Base-by-base conservation (phyloP, 2,329 filamentous ascomycete genomes). In the Pseudogymnoascus sp. region DNA sequence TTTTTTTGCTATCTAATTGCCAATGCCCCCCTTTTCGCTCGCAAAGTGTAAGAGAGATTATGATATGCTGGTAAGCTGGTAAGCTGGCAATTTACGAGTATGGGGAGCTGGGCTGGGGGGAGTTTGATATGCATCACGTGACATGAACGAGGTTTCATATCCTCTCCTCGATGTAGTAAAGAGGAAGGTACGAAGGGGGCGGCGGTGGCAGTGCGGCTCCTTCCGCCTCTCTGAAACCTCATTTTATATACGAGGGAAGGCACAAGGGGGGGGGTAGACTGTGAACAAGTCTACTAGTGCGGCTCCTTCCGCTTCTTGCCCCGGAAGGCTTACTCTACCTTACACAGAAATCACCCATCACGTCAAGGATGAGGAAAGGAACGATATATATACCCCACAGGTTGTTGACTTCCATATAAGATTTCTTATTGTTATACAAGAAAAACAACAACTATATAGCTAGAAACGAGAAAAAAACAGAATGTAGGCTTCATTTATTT, bases 401-500 rank as follows among this genome's bases (percentile, higher is more conserved):
- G 18, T 18, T 18, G 18, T 18, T 50, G 43, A 30, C 22, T 50
- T 50, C 14, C 7, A 50, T 30, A 50, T 50, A 20, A 14, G 25
- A 50, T 50, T 50, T 28, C 18, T 25, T 2, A 25, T 8, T 50
- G 7, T 33, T 33, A 33, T 18, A 50, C 22, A 50, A 8, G 30
- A 30, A 50, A 12, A 18, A 18, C 18, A 41, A 28, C 18, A 1
- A 1, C 18, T 18, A 50, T 30, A 50, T 50, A 50, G 43, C 43
- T 50, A 50, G 25, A 50, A 50, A 22, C 22, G 16, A 50, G 2
- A 37, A 37, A 50, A 8, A 37, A 37, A 50, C 22, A 25, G 22
- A 30, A 50, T 50, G 43, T 50, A 50, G 43, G 43, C 43, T 50
- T 50, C 43, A 50, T 50, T 50, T 50, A 14, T 37, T 18, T 30